Evolutionary conservation across 805 yeast genomes (phyloP).

Genomic region (Barnettozyma botsteinii): DNA sequence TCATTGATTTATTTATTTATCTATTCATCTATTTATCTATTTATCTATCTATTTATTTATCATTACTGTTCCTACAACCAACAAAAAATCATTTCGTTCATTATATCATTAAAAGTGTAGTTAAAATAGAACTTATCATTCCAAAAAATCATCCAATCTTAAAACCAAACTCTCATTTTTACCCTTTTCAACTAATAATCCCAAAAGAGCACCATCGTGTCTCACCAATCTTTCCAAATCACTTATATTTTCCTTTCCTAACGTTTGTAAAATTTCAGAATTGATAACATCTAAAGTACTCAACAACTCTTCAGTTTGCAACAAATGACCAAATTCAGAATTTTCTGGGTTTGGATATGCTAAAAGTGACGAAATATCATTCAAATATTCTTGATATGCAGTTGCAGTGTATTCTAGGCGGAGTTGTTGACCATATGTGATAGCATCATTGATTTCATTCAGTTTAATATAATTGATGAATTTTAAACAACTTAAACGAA

Average conservation of each 20-base stretch:
- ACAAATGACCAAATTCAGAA: slow-evolving; percentile 33
- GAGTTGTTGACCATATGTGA: slow-evolving; percentile 36
- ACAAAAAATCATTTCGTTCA: not conserved
- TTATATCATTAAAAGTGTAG: not conserved
- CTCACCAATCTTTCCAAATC: slow-evolving; percentile 38
- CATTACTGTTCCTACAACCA: too few species aligned
- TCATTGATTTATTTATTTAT: not conserved
- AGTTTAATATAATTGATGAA: slow-evolving; percentile 35
- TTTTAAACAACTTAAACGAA: slow-evolving; percentile 39
- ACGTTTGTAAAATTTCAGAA: slow-evolving; percentile 35
- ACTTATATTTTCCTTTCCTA: slow-evolving; percentile 39
- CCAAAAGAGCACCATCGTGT: slow-evolving; percentile 35
- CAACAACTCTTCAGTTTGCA: slow-evolving; percentile 32
- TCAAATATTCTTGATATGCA: slow-evolving; percentile 33
- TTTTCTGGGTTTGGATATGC: slow-evolving; percentile 45
- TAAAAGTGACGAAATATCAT: slow-evolving; percentile 43
- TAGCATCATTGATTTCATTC: slow-evolving; percentile 28
- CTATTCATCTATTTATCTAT: not conserved
- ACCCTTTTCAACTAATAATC: slow-evolving; percentile 21
- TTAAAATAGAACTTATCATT: not conserved
- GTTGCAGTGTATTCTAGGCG: slow-evolving; percentile 27
- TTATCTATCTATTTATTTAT: not conserved
- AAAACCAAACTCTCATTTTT: slow-evolving; percentile 39
- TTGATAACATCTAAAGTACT: slow-evolving; percentile 39
- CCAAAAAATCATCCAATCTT: slow-evolving; percentile 2